Evolutionary conservation across 2,329 filamentous ascomycete genomes (phyloP).

Genomic region (Hymenoscyphus fructigenus): DNA sequence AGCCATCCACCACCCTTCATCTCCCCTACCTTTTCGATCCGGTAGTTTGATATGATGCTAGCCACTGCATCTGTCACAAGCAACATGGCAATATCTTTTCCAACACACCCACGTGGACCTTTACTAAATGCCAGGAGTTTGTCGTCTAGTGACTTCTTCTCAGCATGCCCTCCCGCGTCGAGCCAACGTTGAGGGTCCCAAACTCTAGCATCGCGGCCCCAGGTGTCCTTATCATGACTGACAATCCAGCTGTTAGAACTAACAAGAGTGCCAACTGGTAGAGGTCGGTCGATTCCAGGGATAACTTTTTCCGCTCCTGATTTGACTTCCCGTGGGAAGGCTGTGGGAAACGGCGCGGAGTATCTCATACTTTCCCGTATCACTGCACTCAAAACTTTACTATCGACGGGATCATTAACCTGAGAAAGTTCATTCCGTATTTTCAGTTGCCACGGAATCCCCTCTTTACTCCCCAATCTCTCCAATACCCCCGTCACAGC

Average conservation of each 20-base stretch:
- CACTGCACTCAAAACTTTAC: not conserved
- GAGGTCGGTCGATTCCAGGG: not conserved
- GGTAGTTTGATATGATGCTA: not conserved
- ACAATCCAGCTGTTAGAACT: conserved; percentile 13
- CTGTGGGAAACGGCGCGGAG: not conserved
- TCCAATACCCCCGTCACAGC: not conserved
- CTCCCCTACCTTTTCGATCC: not conserved
- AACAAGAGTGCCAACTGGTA: conserved; percentile 11
- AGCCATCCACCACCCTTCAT: not conserved
- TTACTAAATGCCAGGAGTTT: not conserved
- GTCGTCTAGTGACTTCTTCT: not conserved
- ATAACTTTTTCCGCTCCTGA: conserved; percentile 1
- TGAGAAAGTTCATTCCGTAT: not conserved
- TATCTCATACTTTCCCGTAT: not conserved
- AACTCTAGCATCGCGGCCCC: conserved; percentile 10
- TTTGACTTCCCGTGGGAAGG: not conserved
- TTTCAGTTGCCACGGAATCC: not conserved
- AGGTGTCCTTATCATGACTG: conserved; percentile 7
- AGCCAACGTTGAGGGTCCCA: conserved; percentile 7
- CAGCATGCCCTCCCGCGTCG: not conserved
- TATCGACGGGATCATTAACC: not conserved
- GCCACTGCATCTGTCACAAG: not conserved
- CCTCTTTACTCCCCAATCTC: not conserved
- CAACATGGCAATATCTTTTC: not conserved
- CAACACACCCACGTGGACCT: not conserved